These are phyloP conservation scores for Fusarium concolor DNA, from an alignment of 2,329 filamentous ascomycete genomes.

Conservation along the genomic window DNA sequence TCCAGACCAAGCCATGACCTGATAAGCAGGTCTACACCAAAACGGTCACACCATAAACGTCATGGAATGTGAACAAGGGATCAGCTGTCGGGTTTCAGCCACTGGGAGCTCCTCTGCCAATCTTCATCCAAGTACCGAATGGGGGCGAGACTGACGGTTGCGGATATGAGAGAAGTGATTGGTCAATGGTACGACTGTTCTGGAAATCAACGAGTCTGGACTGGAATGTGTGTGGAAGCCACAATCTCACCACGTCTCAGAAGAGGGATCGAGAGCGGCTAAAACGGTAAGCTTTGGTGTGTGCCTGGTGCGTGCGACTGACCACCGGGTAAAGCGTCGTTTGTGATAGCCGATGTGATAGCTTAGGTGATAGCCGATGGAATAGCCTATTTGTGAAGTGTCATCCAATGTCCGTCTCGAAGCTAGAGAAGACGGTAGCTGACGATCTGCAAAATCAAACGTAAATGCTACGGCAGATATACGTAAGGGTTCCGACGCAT, in stretches of 20 bases:
- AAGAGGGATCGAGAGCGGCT: neutral
- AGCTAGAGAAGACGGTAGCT: too few relatives aligned
- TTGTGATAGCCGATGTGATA: neutral
- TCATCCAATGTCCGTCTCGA: too few relatives aligned
- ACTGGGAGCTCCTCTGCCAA: neutral
- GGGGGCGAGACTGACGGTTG: conserved; percentile 6
- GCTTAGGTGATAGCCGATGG: too few relatives aligned
- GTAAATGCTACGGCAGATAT: neutral
- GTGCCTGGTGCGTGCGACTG: too few relatives aligned
- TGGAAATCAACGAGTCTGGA: neutral
- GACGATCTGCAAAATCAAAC: neutral
- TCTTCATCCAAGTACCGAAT: neutral
- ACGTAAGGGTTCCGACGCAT: neutral
- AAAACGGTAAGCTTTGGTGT: neutral
- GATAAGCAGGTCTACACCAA: neutral
- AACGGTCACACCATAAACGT: neutral
- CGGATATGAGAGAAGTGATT: neutral
- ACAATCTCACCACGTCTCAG: neutral
- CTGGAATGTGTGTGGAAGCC: neutral
- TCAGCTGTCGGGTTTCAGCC: conserved; percentile 11
- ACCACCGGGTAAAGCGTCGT: neutral
- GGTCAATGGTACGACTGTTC: neutral
- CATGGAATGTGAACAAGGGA: conserved; percentile 11
- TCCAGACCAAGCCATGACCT: neutral
- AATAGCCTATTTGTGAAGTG: too few relatives aligned